Evolutionary conservation across 495 filamentous ascomycete genomes (phyloP), one percentile per base, ranked within the genome.

Genomic region (Lichenothelia convexa): DNA sequence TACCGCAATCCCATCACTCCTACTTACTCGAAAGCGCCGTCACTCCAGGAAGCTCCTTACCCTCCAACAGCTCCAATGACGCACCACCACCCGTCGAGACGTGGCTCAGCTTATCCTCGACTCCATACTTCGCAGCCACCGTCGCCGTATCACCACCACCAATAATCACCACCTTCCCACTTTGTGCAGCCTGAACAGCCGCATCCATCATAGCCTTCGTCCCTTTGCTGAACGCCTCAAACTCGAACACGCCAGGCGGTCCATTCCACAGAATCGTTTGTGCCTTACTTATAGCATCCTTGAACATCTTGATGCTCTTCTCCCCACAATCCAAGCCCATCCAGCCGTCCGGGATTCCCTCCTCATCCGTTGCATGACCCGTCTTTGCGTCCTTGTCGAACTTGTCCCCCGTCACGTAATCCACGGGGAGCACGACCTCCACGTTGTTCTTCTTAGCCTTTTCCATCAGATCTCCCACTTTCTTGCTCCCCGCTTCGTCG

Each of bases 181-280:
- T 70, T 58, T 82, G 59, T 21, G 75, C 76, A 34, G 83, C 91
- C 7, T 61, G 61, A 18, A 94, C 84, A 18, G 75, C 81, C 34
- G 80, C 82, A 47, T 94, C 77, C 46, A 95, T 73, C 16, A 81
- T 89, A 32, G 70, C 65, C 73, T 92, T 86, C 44, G 89, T 95
- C 42, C 80, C 89, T 18, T 67, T 74, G 45, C 84, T 81, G 58
- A 99, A 99, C 45, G 76, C 72, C 51, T 95, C 81, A 45, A 99
- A 71, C 70, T 99, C 89, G 53, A 95, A 99, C 40, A 99, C 89
- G 53, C 89, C 89, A 11, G 85, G 73, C 32, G 89, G 89, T 27
- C 55, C 89, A 68, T 99, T 99, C 89, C 89, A 99, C 33, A 99
- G 80, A 63, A 95, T 95, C 33, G 89, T 99, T 72, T 94, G 78